phyloP scores from a whole-genome alignment of 768 basidiomycete species.

The Cystoderma amianthinum region DNA sequence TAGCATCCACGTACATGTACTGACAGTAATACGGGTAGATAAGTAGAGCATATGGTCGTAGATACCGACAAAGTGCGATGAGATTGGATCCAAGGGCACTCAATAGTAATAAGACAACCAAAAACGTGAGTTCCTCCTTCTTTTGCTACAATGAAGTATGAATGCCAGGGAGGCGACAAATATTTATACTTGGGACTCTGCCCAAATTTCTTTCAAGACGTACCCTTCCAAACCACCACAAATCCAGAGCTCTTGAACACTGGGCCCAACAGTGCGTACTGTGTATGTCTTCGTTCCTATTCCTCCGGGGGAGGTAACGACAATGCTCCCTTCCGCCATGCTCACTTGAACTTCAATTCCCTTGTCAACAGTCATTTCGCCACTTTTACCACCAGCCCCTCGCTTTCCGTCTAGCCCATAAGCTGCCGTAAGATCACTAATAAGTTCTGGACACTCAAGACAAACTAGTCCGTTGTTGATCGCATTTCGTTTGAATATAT shows the following conservation, averaged over 20 bases:
- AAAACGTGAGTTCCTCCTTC: too few relatives aligned
- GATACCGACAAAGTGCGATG: too few relatives aligned
- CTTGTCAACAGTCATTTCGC: constrained; percentile 79
- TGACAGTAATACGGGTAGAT: too few relatives aligned
- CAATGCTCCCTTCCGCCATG: constrained; percentile 67
- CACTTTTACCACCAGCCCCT: constrained; percentile 71
- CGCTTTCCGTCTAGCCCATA: constrained; percentile 72
- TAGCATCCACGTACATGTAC: too few relatives aligned
- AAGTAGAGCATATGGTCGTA: too few relatives aligned
- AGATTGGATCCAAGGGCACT: too few relatives aligned
- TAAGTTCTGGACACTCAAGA: constrained; percentile 85
- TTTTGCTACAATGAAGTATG: not conserved
- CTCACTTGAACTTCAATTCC: constrained; percentile 58
- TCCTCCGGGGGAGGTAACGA: constrained; percentile 33
- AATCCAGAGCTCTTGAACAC: constrained; percentile 97
- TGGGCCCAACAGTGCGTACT: constrained; percentile 77
- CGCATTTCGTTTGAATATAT: constrained; percentile 98
- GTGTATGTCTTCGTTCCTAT: constrained; percentile 48
- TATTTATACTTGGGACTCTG: constrained; percentile 12
- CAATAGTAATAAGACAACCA: too few relatives aligned
- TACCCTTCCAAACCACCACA: constrained; percentile 93
- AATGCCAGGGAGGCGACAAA: not conserved
- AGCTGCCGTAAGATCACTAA: constrained; percentile 69
- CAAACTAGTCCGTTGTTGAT: constrained; percentile 99
- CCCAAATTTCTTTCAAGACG: constrained; percentile 68